phyloP scores from a whole-genome alignment of 306 rosid genomes.

The Medicago truncatula region MtrunA17r5.0-ANR NC_053045.1:32860501-32861000 shows the following conservation, averaged over 20 bases:
- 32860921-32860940: conserved; percentile 65
- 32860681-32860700: conserved; percentile 44
- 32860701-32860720: conserved; percentile 65
- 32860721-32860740: conserved; percentile 77
- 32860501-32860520: conserved; percentile 22
- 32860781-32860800: conserved; percentile 43
- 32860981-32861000: conserved; percentile 53
- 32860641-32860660: conserved; percentile 57
- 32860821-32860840: conserved; percentile 69
- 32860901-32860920: conserved; percentile 28
- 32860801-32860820: conserved; percentile 48
- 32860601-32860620: conserved; percentile 57
- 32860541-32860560: conserved; percentile 55
- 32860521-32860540: conserved; percentile 79
- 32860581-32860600: conserved; percentile 55
- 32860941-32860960: conserved; percentile 43
- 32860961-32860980: conserved; percentile 68
- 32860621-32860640: conserved; percentile 58
- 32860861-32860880: conserved; percentile 57
- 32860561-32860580: conserved; percentile 57
- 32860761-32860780: conserved; percentile 50
- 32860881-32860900: conserved; percentile 67
- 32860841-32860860: conserved; percentile 55
- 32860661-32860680: conserved; percentile 74
- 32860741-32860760: conserved; percentile 60